phyloP scores from a whole-genome alignment of 1,139 yeast species.

The Cylindricascospora bacillispora region DNA sequence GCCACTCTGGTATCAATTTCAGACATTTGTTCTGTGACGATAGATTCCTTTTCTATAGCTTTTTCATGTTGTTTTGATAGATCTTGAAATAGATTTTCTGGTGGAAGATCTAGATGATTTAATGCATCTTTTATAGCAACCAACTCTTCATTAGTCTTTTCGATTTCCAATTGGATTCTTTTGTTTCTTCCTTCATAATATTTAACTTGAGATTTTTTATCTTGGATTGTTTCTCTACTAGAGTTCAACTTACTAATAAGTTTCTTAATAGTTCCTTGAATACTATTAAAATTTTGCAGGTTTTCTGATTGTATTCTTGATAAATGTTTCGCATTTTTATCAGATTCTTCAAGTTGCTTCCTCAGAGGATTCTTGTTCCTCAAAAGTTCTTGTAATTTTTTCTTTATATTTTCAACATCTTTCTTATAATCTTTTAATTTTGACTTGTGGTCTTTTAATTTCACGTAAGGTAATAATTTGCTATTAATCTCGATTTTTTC shows the following conservation, averaged over 20 bases:
- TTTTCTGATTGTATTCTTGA: conserved; percentile 5
- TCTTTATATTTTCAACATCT: conserved; percentile 28
- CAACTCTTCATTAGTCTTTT: conserved; percentile 17
- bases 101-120: conserved; percentile 13
- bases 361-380: conserved; percentile 16
- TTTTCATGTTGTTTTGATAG: conserved; percentile 9
- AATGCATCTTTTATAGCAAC: conserved; percentile 15
- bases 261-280: conserved; percentile 8
- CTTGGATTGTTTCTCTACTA: conserved; percentile 14
- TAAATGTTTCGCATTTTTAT: conserved; percentile 6
- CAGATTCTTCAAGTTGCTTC: conserved; percentile 2
- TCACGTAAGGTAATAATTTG: conserved; percentile 49
- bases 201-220: conserved; percentile 17
- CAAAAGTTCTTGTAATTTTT: conserved; percentile 11
- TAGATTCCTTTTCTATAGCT: conserved; percentile 9
- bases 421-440: conserved; percentile 31
- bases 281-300: conserved; percentile 8
- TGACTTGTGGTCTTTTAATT: conserved; percentile 40
- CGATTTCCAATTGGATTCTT: conserved; percentile 16
- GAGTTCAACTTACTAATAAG: conserved; percentile 17
- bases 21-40: conserved; percentile 5
- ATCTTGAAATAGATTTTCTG: conserved; percentile 12
- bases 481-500: conserved; percentile 37
- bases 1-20: conserved; percentile 12
- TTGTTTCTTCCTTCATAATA: conserved; percentile 16